These are phyloP conservation scores for Dioscorea dumetorum DNA, from an alignment of 106 monocot species.

Conservation along the genomic window DNA sequence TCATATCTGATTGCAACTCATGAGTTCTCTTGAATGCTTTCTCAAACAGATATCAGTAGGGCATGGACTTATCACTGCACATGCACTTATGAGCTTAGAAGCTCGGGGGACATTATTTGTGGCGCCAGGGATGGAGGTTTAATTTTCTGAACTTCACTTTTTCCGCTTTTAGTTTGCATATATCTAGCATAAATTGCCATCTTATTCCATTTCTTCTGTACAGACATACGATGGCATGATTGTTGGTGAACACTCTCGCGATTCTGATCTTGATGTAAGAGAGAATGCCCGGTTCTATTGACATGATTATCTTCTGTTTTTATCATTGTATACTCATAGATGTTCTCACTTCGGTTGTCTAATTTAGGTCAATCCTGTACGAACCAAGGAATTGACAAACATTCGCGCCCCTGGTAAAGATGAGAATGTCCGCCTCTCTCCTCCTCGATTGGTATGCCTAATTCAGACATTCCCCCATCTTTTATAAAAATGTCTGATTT, in stretches of 20 bases:
- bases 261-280: slow-evolving; percentile 95
- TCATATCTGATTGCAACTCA: too few species aligned
- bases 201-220: slow-evolving; percentile 9
- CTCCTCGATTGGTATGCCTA: slow-evolving; percentile 81
- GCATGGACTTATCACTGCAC: slow-evolving; percentile 72
- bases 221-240: slow-evolving; percentile 99
- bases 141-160: neutral
- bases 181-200: neutral
- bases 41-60: slow-evolving; percentile 70
- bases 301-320: neutral
- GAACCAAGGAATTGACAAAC: slow-evolving; percentile 90
- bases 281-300: neutral
- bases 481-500: too few species aligned
- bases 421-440: slow-evolving; percentile 89
- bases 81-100: slow-evolving; percentile 91
- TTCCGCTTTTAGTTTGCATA: neutral
- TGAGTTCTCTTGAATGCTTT: neutral
- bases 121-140: slow-evolving; percentile 95
- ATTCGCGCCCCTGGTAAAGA: slow-evolving; percentile 91
- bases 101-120: slow-evolving; percentile 96
- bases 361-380: slow-evolving; percentile 82
- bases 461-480: too few species aligned
- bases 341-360: neutral
- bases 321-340: neutral
- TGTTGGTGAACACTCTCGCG: slow-evolving; percentile 92